Base-by-base conservation (phyloP, 1,139 yeast genomes). In the Yamadazyma siamensis region DNA sequence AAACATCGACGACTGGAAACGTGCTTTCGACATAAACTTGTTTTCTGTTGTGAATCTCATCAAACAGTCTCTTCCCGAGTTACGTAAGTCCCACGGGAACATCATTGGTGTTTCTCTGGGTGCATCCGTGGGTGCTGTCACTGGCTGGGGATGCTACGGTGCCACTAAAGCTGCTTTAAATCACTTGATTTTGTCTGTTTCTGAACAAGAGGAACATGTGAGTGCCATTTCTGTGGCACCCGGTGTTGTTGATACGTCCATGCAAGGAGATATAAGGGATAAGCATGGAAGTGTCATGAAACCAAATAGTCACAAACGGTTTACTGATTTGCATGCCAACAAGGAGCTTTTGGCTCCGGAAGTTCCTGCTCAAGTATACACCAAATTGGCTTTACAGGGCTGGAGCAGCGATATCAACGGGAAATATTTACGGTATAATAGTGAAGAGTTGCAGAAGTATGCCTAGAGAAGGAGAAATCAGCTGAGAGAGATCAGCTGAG, bases 91-190 rank as follows among this genome's bases (percentile, higher is more conserved):
- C 2, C 56, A 68, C n/a, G 91, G 94, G 1, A 71, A 66, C 28
- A 65, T 83, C 19, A 66, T 89, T 13, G 77, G 81, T 34, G 95
- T 88, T 0, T 83, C 94, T 15, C 84, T 95, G 1, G 96, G 96
- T 6, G 96, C 97, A 0, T 70, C 89, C 2, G 62, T 68, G 1
- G 65, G 63, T 26, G 61, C 77, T 12, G 78, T 77, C 47, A 54
- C 55, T 43, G 88, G 89, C 9, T 88, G 96, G 96, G 80, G 82
- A 21, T 94, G 95, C 4, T 89, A 89, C 48, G 95, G 96, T 1
- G 65, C 88, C 3, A 78, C 95, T 12, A 89, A 89, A 57, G 96
- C 96, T 1, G 95, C 96, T 0, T 54, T 88, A 35, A 86, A 89
- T 56, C 88, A 80, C 47, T 68, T 87, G 32, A 77, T 84, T 6